phyloP scores from a whole-genome alignment of 768 basidiomycete genomes.

The Panaeolus cyanescens region DNA sequence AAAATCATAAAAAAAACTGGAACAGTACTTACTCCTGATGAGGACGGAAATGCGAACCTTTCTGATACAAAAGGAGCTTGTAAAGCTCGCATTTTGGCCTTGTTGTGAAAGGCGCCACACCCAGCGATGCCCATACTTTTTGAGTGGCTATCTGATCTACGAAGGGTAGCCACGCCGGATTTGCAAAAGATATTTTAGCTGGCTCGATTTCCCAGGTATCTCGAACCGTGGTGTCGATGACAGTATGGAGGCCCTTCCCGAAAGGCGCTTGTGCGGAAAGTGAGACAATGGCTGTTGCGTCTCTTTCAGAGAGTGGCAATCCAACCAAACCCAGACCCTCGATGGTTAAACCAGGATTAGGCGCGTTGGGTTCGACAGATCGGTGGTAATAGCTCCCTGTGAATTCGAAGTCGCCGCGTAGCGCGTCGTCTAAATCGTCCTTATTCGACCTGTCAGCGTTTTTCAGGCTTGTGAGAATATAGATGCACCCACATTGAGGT shows the following conservation, averaged over 20 bases:
- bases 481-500: conserved; percentile 47
- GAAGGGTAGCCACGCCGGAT: conserved; percentile 40
- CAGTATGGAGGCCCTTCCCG: conserved; percentile 42
- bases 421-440: conserved; percentile 31
- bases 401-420: conserved; percentile 27
- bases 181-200: conserved; percentile 36
- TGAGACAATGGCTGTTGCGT: conserved; percentile 38
- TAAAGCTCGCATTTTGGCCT: conserved; percentile 41
- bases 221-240: conserved; percentile 44
- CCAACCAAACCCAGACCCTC: conserved; percentile 43
- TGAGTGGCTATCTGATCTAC: conserved; percentile 27
- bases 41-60: conserved; percentile 47
- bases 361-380: conserved; percentile 24
- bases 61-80: conserved; percentile 50
- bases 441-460: conserved; percentile 12
- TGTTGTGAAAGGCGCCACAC: conserved; percentile 28
- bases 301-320: conserved; percentile 40
- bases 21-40: conserved; percentile 44
- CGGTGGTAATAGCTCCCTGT: conserved; percentile 34
- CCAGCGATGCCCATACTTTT: conserved; percentile 36
- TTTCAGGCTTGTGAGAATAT: conserved; percentile 17
- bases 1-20: neutral
- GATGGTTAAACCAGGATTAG: conserved; percentile 42
- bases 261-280: conserved; percentile 42
- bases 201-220: conserved; percentile 57